A percentile compares a stretch with the other conserved stretches of the same genome.
Evolutionary conservation across 2,329 filamentous ascomycete genomes (phyloP).

Genomic region (Cryoendolithus antarcticus): DNA sequence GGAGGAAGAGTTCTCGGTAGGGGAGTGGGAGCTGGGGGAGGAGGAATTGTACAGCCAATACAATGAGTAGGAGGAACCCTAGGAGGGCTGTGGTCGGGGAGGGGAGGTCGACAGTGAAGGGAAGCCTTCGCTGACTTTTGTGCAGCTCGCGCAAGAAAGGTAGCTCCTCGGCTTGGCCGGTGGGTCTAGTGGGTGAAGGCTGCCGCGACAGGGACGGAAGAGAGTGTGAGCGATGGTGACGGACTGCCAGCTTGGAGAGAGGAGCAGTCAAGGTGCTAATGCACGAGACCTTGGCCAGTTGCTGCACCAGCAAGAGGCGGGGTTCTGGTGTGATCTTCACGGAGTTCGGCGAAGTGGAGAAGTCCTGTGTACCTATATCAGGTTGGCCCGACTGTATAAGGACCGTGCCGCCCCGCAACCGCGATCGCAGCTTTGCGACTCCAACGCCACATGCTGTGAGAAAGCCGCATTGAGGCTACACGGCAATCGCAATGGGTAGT

Average conservation of each 20-base stretch:
- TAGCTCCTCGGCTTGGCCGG: constrained; percentile 1
- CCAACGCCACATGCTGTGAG: too few relatives aligned
- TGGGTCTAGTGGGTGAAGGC: constrained; percentile 1
- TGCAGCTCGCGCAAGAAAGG: constrained; percentile 5
- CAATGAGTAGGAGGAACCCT: constrained; percentile 11
- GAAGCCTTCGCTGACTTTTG: constrained; percentile 1
- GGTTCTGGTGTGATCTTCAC: too few relatives aligned
- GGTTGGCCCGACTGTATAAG: too few relatives aligned
- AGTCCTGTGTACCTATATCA: too few relatives aligned
- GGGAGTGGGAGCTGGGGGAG: constrained; percentile 10
- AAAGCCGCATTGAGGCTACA: too few relatives aligned
- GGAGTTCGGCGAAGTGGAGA: too few relatives aligned
- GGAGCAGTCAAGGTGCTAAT: neutral
- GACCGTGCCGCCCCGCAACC: too few relatives aligned
- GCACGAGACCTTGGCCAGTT: too few relatives aligned
- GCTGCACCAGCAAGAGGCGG: too few relatives aligned
- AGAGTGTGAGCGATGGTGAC: constrained; percentile 4
- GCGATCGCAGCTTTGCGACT: too few relatives aligned
- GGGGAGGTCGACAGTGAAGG: constrained; percentile 5
- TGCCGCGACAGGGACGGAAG: constrained; percentile 6
- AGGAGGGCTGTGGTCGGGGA: constrained; percentile 11
- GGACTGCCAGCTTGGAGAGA: constrained; percentile 4
- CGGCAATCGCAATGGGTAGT: constrained; percentile 36
- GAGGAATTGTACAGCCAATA: constrained; percentile 14
- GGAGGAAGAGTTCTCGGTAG: constrained; percentile 11